Evolutionary conservation across 768 basidiomycete genomes (phyloP), one percentile per base, ranked within the genome.

Genomic region (Pholiota molesta): DNA sequence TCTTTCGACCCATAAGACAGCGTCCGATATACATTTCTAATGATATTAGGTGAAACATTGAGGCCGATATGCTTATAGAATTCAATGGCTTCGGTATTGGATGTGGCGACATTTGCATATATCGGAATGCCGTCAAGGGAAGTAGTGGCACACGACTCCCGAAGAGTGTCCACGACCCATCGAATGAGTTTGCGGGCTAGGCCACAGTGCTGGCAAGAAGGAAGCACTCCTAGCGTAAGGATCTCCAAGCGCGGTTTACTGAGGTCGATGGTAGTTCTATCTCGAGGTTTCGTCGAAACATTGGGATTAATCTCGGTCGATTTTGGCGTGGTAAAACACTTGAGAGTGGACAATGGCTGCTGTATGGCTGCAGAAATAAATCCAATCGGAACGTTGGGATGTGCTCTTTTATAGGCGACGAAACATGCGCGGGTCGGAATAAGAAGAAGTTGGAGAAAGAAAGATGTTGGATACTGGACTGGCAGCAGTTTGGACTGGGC

Each of bases 161-260:
- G 68, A 65, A 79, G 65, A 52, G 69, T 68, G 35, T 73, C 57
- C 52, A 74, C 56, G 0, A 77, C 71, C 31, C 72, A 69, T 31
- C 69, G 72, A 29, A 83, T 68, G 60, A 85, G 79, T 19, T 72
- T 76, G 35, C 75, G 77, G 10, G 80, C 83, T 39, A 84, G 69
- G 39, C 82, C 81, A 37, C 68, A 67, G 13, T 80, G 71, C 62
- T 77, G 82, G 68, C 75, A 79, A 2, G 74, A 63, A 3, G 83
- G 82, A 45, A 78, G 75, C 16, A 85, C 81, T 35, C 84, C 83
- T 2, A 85, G 79, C 1, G 83, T 83, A 33, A 84, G 80, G 62
- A 85, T 79, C 67, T 83, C 79, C 21, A 85, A 69, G 62, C 73
- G 76, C 51, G 76, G 72, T 33, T 66, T 69, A 33, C 33, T 60